Evolutionary conservation across 768 basidiomycete genomes (phyloP).

Genomic region (Leccinum subgranulosum): DNA sequence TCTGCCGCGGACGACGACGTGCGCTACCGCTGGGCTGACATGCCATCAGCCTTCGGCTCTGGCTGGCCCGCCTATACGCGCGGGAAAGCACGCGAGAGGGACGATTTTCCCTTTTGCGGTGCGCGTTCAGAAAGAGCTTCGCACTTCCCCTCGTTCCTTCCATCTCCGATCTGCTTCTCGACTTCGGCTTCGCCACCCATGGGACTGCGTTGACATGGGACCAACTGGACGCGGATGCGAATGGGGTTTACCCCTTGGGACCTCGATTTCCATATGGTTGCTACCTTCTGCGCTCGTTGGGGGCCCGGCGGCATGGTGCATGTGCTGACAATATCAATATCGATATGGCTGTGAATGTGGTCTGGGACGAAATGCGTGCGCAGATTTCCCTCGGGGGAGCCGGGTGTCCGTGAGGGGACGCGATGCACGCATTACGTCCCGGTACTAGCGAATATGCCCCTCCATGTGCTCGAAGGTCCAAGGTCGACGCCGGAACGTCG

Average conservation of each 20-base stretch:
- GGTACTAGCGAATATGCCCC: background rate
- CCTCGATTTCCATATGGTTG: background rate
- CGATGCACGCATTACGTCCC: constrained; percentile 11
- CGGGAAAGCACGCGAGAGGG: constrained; percentile 1
- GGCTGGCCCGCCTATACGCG: background rate
- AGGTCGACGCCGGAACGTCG: background rate
- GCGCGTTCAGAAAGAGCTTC: constrained; percentile 11
- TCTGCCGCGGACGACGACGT: background rate
- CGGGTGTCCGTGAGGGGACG: background rate
- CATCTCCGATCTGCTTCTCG: constrained; percentile 25
- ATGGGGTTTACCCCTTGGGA: background rate
- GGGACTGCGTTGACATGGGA: constrained; percentile 14
- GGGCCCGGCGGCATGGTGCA: constrained; percentile 5
- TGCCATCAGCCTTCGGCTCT: background rate
- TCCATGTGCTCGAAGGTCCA: constrained; percentile 13
- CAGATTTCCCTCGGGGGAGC: background rate
- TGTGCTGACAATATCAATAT: background rate
- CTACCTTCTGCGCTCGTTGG: background rate
- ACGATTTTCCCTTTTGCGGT: constrained; percentile 13
- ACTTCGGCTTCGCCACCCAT: constrained; percentile 15
- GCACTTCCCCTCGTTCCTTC: constrained; percentile 12
- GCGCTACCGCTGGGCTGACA: background rate
- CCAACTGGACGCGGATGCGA: constrained; percentile 7
- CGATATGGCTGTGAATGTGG: background rate
- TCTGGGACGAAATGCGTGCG: background rate